Evolutionary conservation across 2,329 filamentous ascomycete genomes (phyloP).

Genomic region (Thermothelomyces thermophilus): DNA sequence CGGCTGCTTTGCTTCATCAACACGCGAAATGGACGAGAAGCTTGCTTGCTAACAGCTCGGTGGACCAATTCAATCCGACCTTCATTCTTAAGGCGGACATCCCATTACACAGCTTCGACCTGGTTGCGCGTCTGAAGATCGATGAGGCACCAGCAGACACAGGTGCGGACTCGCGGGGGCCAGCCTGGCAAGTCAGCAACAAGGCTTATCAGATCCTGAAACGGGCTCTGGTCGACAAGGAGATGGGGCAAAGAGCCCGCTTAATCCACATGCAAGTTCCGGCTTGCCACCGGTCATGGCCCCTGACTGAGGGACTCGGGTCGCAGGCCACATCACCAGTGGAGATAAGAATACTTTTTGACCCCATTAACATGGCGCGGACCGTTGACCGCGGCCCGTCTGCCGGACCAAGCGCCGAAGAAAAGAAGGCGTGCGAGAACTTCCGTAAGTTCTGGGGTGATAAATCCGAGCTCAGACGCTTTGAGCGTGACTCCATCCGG

Average conservation of each 20-base stretch:
- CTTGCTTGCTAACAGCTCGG: slow-evolving; percentile 64
- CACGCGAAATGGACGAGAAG: slow-evolving; percentile 69
- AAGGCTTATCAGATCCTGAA: slow-evolving; percentile 60
- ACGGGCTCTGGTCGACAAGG: slow-evolving; percentile 65
- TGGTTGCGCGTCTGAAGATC: slow-evolving; percentile 33
- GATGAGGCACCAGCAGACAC: slow-evolving; percentile 8
- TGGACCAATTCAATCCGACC: slow-evolving; percentile 75
- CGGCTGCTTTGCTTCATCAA: slow-evolving; percentile 64
- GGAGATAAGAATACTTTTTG: slow-evolving; percentile 62
- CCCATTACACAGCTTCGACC: slow-evolving; percentile 50
- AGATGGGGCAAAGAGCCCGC: slow-evolving; percentile 69
- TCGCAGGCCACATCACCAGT: slow-evolving; percentile 31
- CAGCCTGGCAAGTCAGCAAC: slow-evolving; percentile 40
- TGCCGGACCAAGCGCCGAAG: slow-evolving; percentile 51
- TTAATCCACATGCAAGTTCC: slow-evolving; percentile 55
- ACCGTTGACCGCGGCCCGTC: slow-evolving; percentile 82
- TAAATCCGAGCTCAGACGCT: slow-evolving; percentile 84
- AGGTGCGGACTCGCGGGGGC: slow-evolving; percentile 35
- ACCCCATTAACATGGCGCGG: slow-evolving; percentile 65
- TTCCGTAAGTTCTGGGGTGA: slow-evolving; percentile 95
- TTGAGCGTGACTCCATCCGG: slow-evolving; percentile 89
- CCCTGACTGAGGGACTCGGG: slow-evolving; percentile 36
- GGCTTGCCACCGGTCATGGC: slow-evolving; percentile 36
- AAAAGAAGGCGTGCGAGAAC: slow-evolving; percentile 70
- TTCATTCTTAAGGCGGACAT: slow-evolving; percentile 64